These are phyloP conservation scores for Amesomyces nigricolor DNA, from an alignment of 2,329 filamentous ascomycete genomes.

Conservation along the genomic window DNA sequence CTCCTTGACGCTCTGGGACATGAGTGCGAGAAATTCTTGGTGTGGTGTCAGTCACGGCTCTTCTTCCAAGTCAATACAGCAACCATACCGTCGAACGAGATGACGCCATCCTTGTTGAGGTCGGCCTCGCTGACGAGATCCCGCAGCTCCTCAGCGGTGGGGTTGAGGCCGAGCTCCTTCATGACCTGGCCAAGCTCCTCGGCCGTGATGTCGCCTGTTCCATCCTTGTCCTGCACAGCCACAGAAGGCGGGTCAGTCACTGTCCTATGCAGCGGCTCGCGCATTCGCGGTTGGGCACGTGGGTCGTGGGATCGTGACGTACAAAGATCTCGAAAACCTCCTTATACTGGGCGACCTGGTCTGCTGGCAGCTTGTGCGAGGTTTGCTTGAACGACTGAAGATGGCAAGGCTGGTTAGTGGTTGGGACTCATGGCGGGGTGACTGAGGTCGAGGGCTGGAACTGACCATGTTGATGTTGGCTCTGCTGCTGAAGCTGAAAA, in stretches of 20 bases:
- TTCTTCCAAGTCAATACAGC: background rate
- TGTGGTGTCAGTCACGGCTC: background rate
- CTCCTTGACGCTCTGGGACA: constrained; percentile 58
- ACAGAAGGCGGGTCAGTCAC: background rate
- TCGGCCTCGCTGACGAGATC: constrained; percentile 65
- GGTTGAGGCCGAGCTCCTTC: constrained; percentile 58
- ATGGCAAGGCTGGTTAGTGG: background rate
- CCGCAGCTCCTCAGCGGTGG: constrained; percentile 56
- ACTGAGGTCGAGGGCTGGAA: background rate
- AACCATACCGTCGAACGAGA: constrained; percentile 55
- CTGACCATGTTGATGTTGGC: background rate
- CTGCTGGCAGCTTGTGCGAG: constrained; percentile 3
- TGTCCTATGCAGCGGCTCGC: background rate
- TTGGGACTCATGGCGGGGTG: background rate
- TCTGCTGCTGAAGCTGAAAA: background rate
- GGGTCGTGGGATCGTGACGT: constrained; percentile 16
- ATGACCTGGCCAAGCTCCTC: constrained; percentile 59
- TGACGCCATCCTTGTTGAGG: constrained; percentile 58
- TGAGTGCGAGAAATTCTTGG: constrained; percentile 60
- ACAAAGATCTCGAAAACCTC: constrained; percentile 28
- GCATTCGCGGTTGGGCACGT: constrained; percentile 1
- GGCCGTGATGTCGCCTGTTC: constrained; percentile 60
- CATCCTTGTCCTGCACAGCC: constrained; percentile 48
- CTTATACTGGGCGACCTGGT: constrained; percentile 24
- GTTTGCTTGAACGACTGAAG: background rate